Base-by-base conservation (phyloP, 768 basidiomycete species). In the Phylloporus sp. region DNA sequence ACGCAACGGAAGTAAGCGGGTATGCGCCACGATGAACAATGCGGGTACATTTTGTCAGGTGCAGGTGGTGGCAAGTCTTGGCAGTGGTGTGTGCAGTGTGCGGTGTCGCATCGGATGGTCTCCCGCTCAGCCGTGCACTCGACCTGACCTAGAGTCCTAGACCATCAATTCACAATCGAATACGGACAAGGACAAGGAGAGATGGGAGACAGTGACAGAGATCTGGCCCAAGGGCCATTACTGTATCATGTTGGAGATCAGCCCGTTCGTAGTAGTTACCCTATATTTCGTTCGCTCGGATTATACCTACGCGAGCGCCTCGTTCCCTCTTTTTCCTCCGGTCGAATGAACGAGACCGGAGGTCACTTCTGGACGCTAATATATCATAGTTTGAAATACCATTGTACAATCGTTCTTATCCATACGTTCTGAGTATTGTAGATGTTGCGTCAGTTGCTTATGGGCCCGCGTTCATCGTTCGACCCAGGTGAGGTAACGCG, bases 11-110 rank as follows among this genome's bases (percentile, higher is more conserved):
- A n/a, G n/a, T n/a, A n/a, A n/a, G n/a, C n/a, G n/a, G n/a, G n/a
- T n/a, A n/a, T n/a, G n/a, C n/a, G n/a, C n/a, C n/a, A n/a, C n/a
- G n/a, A n/a, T n/a, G n/a, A n/a, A n/a, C n/a, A n/a, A n/a, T n/a
- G n/a, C n/a, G n/a, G n/a, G n/a, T n/a, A n/a, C n/a, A n/a, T n/a
- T n/a, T n/a, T n/a, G n/a, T n/a, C n/a, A n/a, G n/a, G n/a, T n/a
- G n/a, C n/a, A n/a, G n/a, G n/a, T n/a, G n/a, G n/a, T 81, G 79
- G 80, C 58, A 67, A 29, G 68, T 72, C 4, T 66, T 78, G 68
- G 55, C 70, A 20, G 78, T 71, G 2, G 63, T 81, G 13, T 52
- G 62, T 22, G 62, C 49, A 0, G 36, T 58, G 0, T 59, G 62
- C 5, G 48, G 31, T 2, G 18, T 56, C n/a, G 53, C 47, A 3